Conservation (phyloP, 2,329 filamentous ascomycete species). For the Coleophoma eucalyptorum region DNA sequence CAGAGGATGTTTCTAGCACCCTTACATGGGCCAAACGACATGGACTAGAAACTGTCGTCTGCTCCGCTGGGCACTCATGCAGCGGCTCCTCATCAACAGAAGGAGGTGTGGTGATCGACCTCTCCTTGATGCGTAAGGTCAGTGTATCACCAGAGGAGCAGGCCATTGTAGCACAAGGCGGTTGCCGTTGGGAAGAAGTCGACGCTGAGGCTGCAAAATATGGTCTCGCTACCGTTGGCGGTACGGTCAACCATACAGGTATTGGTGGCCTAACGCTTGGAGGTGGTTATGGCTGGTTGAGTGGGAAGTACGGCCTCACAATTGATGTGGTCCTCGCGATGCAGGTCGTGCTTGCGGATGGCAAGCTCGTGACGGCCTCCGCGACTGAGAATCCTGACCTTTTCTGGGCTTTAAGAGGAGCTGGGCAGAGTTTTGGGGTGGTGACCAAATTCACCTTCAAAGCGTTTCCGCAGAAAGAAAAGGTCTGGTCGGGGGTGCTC, state of each 20-base stretch:
- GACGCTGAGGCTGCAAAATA: conserved; percentile 12
- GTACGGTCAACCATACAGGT: conserved; percentile 13
- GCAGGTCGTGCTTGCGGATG: conserved; percentile 15
- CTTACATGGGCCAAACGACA: conserved; percentile 10
- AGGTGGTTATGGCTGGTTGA: conserved; percentile 47
- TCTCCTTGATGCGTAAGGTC: conserved; percentile 14
- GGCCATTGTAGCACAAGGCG: conserved; percentile 15
- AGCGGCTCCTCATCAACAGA: conserved; percentile 15
- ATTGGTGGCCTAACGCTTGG: conserved; percentile 17
- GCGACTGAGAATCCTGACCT: conserved; percentile 11
- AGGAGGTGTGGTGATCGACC: conserved; percentile 16
- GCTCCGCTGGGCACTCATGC: conserved; percentile 13
- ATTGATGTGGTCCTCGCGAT: conserved; percentile 18
- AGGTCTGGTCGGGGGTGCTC: conserved; percentile 14
- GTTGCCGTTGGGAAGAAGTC: conserved; percentile 19
- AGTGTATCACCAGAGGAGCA: conserved; percentile 9
- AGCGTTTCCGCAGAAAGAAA: conserved; percentile 7
- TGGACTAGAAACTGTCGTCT: conserved; percentile 11
- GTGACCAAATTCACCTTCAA: conserved; percentile 7
- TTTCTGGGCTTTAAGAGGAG: conserved; percentile 19
- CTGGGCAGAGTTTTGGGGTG: conserved; percentile 14
- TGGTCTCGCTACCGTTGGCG: conserved; percentile 17
- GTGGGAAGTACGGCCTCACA: conserved; percentile 28
- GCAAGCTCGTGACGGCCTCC: conserved; percentile 10
- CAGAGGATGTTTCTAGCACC: conserved; percentile 12